Percentiles rank a stretch among this genome's conserved stretches.
Evolutionary conservation across 2,329 filamentous ascomycete species (phyloP).

Genomic region (Cryphonectria parasitica): DNA sequence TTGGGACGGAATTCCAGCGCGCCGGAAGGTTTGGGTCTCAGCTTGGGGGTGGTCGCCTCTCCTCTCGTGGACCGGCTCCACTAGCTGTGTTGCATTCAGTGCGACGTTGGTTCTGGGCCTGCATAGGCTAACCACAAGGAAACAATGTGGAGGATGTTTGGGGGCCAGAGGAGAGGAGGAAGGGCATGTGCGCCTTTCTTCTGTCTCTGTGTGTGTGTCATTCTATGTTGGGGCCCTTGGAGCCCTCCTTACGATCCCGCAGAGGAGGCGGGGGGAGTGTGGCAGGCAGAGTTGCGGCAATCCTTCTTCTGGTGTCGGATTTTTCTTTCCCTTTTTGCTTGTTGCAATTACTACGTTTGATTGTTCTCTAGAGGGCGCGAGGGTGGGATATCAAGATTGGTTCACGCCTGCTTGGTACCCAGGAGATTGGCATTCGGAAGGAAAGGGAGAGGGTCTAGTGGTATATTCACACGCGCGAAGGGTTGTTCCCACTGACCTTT

Average conservation of each 20-base stretch:
- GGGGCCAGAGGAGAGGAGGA: background rate
- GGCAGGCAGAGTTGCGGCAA: background rate
- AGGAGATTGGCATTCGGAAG: background rate
- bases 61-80: background rate
- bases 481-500: background rate
- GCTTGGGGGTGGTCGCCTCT: slow-evolving; percentile 3
- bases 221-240: too few species aligned
- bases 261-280: too few species aligned
- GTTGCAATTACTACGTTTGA: background rate
- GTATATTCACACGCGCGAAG: background rate
- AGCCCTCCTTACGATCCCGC: too few species aligned
- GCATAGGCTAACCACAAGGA: background rate
- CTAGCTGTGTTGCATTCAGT: background rate
- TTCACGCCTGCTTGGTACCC: background rate
- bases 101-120: background rate
- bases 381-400: background rate
- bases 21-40: background rate
- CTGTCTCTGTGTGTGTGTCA: background rate
- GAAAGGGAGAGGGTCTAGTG: background rate
- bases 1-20: background rate
- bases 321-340: background rate
- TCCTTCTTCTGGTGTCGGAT: background rate
- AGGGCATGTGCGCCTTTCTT: background rate
- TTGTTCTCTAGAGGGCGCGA: background rate
- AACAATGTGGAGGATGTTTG: background rate